phyloP scores from a whole-genome alignment of 352 stramenopile genomes.

The Phytophthora ohioensis region DNA sequence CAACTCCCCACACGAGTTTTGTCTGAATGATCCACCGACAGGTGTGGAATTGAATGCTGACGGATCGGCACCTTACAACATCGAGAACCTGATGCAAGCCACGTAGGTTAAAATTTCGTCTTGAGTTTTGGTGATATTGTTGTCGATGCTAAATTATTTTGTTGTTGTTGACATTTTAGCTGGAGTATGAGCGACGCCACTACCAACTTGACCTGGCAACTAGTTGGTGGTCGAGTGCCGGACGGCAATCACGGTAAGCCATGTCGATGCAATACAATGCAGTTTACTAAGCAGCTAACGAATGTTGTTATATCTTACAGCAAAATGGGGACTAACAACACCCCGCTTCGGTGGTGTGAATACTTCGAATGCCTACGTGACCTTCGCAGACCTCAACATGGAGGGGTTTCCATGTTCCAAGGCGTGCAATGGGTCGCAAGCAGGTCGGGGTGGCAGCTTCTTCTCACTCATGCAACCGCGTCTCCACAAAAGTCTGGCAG shows the following conservation, averaged over 20 bases:
- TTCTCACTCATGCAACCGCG: constrained; percentile 55
- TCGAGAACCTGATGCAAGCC: constrained; percentile 82
- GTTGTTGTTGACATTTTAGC: constrained; percentile 10
- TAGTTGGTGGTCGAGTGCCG: constrained; percentile 56
- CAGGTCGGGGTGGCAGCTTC: constrained; percentile 75
- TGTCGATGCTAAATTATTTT: constrained; percentile 1
- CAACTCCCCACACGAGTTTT: constrained; percentile 59
- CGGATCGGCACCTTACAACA: constrained; percentile 70
- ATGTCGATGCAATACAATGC: not conserved
- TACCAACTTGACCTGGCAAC: constrained; percentile 65
- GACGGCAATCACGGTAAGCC: constrained; percentile 73
- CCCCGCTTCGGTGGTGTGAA: constrained; percentile 40
- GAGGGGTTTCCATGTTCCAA: constrained; percentile 84
- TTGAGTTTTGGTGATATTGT: not conserved
- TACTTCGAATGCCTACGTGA: constrained; percentile 44
- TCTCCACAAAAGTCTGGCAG: constrained; percentile 63
- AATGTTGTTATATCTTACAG: constrained; percentile 30
- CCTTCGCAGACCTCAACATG: constrained; percentile 85
- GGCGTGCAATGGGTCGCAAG: constrained; percentile 75
- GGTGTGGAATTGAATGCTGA: constrained; percentile 50
- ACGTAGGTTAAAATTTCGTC: constrained; percentile 33
- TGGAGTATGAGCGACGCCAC: constrained; percentile 48
- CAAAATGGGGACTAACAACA: constrained; percentile 78
- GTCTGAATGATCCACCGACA: constrained; percentile 52
- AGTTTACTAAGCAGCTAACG: not conserved